Evolutionary conservation across 768 basidiomycete species (phyloP).

Genomic region (Termitomyces sp.): DNA sequence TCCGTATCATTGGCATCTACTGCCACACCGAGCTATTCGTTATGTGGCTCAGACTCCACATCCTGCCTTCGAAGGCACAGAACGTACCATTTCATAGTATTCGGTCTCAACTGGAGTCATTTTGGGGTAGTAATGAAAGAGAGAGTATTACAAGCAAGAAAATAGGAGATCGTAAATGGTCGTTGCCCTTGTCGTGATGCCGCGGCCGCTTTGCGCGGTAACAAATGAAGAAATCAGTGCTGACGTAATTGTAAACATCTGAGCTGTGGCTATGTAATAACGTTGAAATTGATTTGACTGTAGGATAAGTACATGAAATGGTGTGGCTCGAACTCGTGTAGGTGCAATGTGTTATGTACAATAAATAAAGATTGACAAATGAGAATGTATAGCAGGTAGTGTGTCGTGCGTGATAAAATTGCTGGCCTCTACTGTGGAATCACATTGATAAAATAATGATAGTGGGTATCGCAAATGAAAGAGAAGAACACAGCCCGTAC

Average conservation of each 20-base stretch:
- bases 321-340: conserved; percentile 6
- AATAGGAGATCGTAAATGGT: conserved; percentile 14
- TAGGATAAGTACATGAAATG: conserved; percentile 1
- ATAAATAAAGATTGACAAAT: conserved; percentile 8
- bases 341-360: conserved; percentile 10
- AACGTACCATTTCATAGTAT: conserved; percentile 80
- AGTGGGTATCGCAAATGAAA: conserved; percentile 15
- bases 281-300: background rate
- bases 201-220: background rate
- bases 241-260: conserved; percentile 8
- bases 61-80: background rate
- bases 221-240: conserved; percentile 9
- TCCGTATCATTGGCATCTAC: conserved; percentile 75
- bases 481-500: background rate
- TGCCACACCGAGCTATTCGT: conserved; percentile 61
- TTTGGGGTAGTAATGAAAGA: conserved; percentile 4
- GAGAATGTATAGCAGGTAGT: conserved; percentile 8
- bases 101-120: conserved; percentile 92
- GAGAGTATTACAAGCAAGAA: conserved; percentile 13
- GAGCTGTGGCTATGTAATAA: background rate
- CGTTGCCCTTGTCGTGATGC: conserved; percentile 7
- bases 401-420: background rate
- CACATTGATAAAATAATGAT: conserved; percentile 19
- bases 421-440: background rate
- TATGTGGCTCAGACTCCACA: conserved; percentile 1